phyloP scores from a whole-genome alignment of 148 eudicot species.

The Heliosperma pusillum region DNA sequence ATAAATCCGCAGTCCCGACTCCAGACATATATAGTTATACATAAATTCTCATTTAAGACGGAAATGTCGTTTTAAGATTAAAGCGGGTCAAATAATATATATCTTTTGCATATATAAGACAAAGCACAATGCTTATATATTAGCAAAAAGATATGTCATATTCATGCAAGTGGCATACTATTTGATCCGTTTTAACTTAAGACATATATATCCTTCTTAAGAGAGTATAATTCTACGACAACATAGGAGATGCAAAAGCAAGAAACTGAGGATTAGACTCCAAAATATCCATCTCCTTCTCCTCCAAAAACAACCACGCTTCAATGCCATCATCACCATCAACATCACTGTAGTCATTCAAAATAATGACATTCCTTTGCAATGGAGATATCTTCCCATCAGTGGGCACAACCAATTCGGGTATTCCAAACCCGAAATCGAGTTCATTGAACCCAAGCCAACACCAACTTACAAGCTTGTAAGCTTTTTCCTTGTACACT shows the following conservation, averaged over 20 bases:
- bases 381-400: constrained; percentile 10
- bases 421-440: constrained; percentile 14
- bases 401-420: not conserved
- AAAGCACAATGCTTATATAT: too few relatives aligned
- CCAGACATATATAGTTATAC: too few relatives aligned
- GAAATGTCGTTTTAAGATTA: too few relatives aligned
- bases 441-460: constrained; percentile 13
- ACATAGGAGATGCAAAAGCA: not conserved
- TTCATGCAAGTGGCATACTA: too few relatives aligned
- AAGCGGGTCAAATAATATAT: too few relatives aligned
- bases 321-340: not conserved
- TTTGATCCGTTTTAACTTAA: too few relatives aligned
- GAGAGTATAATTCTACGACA: not conserved
- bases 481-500: not conserved
- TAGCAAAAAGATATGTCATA: too few relatives aligned
- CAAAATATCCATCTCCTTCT: not conserved
- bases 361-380: not conserved
- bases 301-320: not conserved
- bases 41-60: too few relatives aligned
- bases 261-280: not conserved
- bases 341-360: not conserved
- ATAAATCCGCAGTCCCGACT: too few relatives aligned
- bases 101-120: too few relatives aligned
- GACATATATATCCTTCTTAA: too few relatives aligned
- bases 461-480: constrained; percentile 7